These are phyloP conservation scores for Aspergillus persii DNA, from an alignment of 2,329 filamentous ascomycete species.

Conservation along the genomic window DNA sequence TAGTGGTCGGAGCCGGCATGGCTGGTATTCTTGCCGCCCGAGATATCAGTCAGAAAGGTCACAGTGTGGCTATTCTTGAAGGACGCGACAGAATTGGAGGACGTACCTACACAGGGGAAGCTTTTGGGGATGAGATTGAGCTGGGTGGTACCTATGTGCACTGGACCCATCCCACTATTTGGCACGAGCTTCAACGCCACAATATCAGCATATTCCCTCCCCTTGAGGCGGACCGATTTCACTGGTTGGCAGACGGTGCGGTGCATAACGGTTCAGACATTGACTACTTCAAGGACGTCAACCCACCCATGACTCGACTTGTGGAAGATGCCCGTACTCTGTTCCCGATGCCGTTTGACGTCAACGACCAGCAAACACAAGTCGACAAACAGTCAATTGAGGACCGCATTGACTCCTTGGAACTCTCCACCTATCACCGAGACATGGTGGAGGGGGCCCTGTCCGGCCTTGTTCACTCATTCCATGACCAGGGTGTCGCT, in stretches of 20 bases:
- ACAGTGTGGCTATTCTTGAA: too few species aligned
- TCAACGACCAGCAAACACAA: background rate
- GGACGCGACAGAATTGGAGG: too few species aligned
- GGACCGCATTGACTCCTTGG: conserved; percentile 9
- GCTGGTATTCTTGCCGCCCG: too few species aligned
- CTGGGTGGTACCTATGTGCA: too few species aligned
- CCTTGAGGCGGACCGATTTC: background rate
- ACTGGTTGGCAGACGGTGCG: conserved; percentile 7
- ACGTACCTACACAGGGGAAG: too few species aligned
- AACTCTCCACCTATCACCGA: conserved; percentile 8
- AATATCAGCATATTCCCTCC: background rate
- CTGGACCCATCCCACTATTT: background rate
- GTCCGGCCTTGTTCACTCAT: conserved; percentile 10
- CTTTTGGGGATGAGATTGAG: too few species aligned
- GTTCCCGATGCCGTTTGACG: conserved; percentile 10
- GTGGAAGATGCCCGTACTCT: conserved; percentile 12
- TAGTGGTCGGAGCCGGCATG: too few species aligned
- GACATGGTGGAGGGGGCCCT: conserved; percentile 14
- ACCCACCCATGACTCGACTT: conserved; percentile 6
- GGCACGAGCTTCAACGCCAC: conserved; percentile 5
- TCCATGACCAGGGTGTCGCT: conserved; percentile 11
- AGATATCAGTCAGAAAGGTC: too few species aligned
- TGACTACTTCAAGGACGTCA: background rate
- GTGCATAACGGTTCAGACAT: conserved; percentile 1
- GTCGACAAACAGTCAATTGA: conserved; percentile 11